phyloP scores from a whole-genome alignment of 768 basidiomycete genomes.

The Termitomyces sp. region DNA sequence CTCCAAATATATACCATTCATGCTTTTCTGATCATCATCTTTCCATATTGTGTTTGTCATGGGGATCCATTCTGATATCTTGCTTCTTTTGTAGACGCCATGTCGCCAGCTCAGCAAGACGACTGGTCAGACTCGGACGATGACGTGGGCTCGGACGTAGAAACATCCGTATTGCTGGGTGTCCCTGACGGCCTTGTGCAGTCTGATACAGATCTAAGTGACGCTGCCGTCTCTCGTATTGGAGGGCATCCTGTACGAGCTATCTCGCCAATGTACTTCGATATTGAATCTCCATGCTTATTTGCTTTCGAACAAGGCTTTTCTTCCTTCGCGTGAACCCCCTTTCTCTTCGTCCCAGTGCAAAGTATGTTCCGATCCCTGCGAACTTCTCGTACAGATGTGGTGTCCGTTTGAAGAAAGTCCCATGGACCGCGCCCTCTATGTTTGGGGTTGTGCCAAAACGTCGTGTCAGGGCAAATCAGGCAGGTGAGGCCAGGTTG shows the following conservation, averaged over 20 bases:
- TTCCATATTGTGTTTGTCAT: conserved; percentile 16
- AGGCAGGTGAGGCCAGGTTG: conserved; percentile 56
- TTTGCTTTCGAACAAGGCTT: conserved; percentile 51
- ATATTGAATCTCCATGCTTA: conserved; percentile 42
- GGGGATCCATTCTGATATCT: conserved; percentile 15
- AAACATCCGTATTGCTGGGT: conserved; percentile 74
- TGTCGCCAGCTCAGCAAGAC: conserved; percentile 42
- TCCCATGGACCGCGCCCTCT: conserved; percentile 78
- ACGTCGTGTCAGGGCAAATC: conserved; percentile 66
- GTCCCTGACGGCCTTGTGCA: conserved; percentile 72
- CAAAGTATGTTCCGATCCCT: conserved; percentile 62
- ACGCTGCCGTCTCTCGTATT: conserved; percentile 84
- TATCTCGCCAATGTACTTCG: conserved; percentile 43
- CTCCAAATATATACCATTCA: conserved; percentile 77
- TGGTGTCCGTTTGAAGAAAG: conserved; percentile 90
- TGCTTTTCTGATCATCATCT: conserved; percentile 68
- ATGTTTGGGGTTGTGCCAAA: conserved; percentile 78
- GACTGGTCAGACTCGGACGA: conserved; percentile 84
- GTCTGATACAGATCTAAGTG: conserved; percentile 50
- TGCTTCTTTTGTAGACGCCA: conserved; percentile 17
- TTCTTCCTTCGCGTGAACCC: conserved; percentile 61
- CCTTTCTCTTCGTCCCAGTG: conserved; percentile 61
- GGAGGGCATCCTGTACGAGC: conserved; percentile 85
- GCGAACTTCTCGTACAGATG: conserved; percentile 81
- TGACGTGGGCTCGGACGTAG: conserved; percentile 45